Evolutionary conservation across 2,329 filamentous ascomycete genomes (phyloP), one percentile per base, ranked within the genome.

Genomic region (Erysiphe neolycopersici): DNA sequence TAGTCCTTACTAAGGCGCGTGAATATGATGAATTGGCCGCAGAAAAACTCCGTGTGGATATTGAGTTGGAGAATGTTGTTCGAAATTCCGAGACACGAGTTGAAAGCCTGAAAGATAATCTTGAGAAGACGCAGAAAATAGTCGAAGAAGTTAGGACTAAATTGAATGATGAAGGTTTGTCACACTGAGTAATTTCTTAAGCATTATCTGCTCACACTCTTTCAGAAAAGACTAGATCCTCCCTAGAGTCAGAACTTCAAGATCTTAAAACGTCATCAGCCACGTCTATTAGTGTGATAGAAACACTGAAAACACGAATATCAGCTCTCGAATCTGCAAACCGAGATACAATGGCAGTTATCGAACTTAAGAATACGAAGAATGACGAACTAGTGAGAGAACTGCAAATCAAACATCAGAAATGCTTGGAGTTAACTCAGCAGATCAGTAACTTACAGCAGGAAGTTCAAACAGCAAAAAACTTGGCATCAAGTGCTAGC

Each of bases 51-150:
- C 77, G 82, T 51, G 65, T 81, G 39, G 83, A 93, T 54, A 89
- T 98, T 38, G 85, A 95, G 63, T 70, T 95, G 8, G 89, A 98
- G 59, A 89, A 83, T 59, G 79, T 78, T 16, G 77, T 93, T 41
- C 77, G 84, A 52, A 79, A 72, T 50, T 77, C 79, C 47, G 87
- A 95, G 57, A 74, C 78, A 19, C 80, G 84, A 60, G 76, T 76
- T 50, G 82, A 87, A 56, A 72, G 76, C 9, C 73, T 89, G 57
- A 92, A 89, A 61, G 67, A 71, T 5, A 80, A 79, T 1, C 71
- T 83, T 38, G 83, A 91, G 48, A 87, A 87, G 58, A 77, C 79
- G 10, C 67, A 85, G 47, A 79, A 81, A 50, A 85, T 94, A 50
- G 71, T 85, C 0, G 79, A 87, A 52, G 78, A 84, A 49, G 65